A percentile compares a stretch with the other conserved stretches of the same genome.
phyloP scores from a whole-genome alignment of 2,329 filamentous ascomycete species.

The Fusarium pseudoanthophilum region DNA sequence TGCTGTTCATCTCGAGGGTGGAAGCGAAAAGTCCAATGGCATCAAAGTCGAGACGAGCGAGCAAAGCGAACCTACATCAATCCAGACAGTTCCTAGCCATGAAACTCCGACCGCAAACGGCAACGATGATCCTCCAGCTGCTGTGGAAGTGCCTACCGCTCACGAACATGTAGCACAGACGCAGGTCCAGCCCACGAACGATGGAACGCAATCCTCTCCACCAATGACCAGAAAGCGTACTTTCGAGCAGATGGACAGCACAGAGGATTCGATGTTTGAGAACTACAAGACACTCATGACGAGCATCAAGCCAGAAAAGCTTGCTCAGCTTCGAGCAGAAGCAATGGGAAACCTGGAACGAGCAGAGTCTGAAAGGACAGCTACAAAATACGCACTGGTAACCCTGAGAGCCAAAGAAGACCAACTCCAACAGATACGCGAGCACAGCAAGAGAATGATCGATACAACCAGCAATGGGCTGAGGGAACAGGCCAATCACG shows the following conservation, averaged over 20 bases:
- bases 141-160: not conserved
- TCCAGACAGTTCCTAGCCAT: no score
- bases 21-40: no score
- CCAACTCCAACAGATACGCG: not conserved
- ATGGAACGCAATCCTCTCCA: accelerated
- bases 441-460: not conserved
- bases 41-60: not conserved
- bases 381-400: not conserved
- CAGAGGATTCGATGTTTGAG: accelerated
- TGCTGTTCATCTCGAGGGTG: no score
- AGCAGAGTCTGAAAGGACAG: not conserved
- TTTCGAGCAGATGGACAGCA: not conserved
- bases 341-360: not conserved
- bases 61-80: accelerated
- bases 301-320: accelerated
- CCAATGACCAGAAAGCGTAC: not conserved
- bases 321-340: not conserved
- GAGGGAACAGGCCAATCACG: not conserved
- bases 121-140: no score
- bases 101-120: accelerated
- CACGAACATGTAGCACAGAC: no score
- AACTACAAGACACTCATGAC: not conserved
- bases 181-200: not conserved
- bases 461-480: not conserved
- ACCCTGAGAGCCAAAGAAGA: not conserved